These are phyloP conservation scores for Citrullus mucosospermus DNA, from an alignment of 306 rosid species.

Conservation along the genomic window DNA sequence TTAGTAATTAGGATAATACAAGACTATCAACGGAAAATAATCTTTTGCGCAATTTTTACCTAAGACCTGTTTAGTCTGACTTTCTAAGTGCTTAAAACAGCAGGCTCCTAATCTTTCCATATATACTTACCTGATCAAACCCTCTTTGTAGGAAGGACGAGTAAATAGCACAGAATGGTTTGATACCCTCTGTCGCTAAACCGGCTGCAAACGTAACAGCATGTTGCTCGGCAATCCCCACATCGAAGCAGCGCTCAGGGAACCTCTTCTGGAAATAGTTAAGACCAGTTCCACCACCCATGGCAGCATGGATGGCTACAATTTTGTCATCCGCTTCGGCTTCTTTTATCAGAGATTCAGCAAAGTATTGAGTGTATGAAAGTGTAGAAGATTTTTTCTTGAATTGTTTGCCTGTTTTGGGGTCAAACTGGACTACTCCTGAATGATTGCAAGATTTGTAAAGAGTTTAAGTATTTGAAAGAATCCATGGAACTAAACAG, in stretches of 20 bases:
- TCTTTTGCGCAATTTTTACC: not conserved
- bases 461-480: not conserved
- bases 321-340: constrained; percentile 64
- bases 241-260: constrained; percentile 84
- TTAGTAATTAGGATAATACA: not conserved
- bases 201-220: constrained; percentile 97
- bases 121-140: constrained; percentile 62
- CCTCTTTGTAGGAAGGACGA: constrained; percentile 91
- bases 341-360: constrained; percentile 74
- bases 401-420: constrained; percentile 66
- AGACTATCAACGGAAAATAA: not conserved
- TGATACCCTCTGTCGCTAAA: constrained; percentile 84
- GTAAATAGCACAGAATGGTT: constrained; percentile 86
- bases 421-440: constrained; percentile 88
- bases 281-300: constrained; percentile 94
- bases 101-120: not conserved
- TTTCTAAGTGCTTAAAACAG: no score
- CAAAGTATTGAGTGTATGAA: constrained; percentile 72
- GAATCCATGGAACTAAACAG: not conserved
- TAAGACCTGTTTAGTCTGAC: no score
- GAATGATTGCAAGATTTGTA: constrained; percentile 1
- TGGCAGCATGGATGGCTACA: constrained; percentile 92
- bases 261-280: constrained; percentile 75
- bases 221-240: constrained; percentile 91
- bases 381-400: constrained; percentile 56